Conservation (phyloP, 768 basidiomycete species). For the Boletus rex-veris region DNA sequence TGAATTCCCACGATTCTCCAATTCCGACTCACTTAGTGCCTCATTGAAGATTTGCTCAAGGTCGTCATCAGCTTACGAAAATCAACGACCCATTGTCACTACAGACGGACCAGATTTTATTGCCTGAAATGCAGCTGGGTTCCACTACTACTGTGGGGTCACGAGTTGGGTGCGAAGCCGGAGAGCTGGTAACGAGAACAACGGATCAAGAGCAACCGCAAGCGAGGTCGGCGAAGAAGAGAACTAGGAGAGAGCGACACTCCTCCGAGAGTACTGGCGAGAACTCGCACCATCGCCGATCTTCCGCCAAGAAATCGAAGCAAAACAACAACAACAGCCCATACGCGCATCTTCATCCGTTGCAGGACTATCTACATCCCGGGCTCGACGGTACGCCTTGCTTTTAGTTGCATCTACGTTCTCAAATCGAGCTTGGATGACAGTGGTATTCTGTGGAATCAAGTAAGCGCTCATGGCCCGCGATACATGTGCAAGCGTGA, state of each 20-base stretch:
- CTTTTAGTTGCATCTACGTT: neutral
- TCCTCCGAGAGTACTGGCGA: neutral
- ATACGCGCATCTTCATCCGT: constrained; percentile 47
- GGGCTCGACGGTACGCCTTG: constrained; percentile 54
- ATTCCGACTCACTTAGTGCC: too few species aligned
- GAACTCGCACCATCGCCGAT: neutral
- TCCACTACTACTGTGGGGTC: neutral
- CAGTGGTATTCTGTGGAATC: constrained; percentile 83
- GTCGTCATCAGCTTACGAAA: too few species aligned
- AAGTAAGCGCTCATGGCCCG: constrained; percentile 48
- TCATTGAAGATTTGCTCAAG: too few species aligned
- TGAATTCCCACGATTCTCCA: neutral
- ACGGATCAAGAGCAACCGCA: neutral
- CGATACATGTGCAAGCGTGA: neutral
- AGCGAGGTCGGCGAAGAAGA: neutral
- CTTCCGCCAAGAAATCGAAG: constrained; percentile 31
- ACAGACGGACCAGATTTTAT: constrained; percentile 3
- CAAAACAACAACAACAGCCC: constrained; percentile 49
- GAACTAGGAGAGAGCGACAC: neutral
- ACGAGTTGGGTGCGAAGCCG: neutral
- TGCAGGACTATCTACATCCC: constrained; percentile 51
- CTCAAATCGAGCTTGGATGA: neutral
- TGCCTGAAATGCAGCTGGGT: constrained; percentile 3
- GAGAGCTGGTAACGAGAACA: neutral
- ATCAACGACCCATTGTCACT: neutral